Conservation (phyloP, 2,329 filamentous ascomycete species). For the Didymella segeticola region DNA sequence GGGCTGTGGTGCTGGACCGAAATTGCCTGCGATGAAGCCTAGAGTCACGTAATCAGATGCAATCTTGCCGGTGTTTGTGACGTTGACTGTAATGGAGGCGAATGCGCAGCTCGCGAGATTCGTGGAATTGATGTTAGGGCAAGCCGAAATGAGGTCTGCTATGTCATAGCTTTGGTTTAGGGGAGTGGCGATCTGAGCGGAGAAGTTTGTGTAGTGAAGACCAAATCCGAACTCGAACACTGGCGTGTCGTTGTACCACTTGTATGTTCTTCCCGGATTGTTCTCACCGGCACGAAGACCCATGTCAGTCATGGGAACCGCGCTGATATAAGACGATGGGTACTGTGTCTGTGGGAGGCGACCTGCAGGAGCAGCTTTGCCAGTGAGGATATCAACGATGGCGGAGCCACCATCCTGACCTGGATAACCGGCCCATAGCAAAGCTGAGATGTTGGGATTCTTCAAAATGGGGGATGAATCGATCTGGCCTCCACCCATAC, state of each 20-base stretch:
- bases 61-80: slow-evolving; percentile 56
- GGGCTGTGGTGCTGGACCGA: slow-evolving; percentile 60
- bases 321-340: slow-evolving; percentile 58
- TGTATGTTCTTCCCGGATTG: slow-evolving; percentile 64
- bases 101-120: slow-evolving; percentile 52
- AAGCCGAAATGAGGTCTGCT: slow-evolving; percentile 32
- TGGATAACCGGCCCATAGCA: slow-evolving; percentile 67
- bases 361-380: slow-evolving; percentile 60
- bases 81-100: slow-evolving; percentile 47
- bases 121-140: slow-evolving; percentile 39
- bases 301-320: slow-evolving; percentile 65
- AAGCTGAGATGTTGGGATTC: slow-evolving; percentile 57
- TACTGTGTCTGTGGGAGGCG: slow-evolving; percentile 65
- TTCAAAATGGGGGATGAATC: slow-evolving; percentile 59
- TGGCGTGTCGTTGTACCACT: slow-evolving; percentile 61
- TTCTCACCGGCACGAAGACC: slow-evolving; percentile 56
- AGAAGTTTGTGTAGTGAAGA: slow-evolving; percentile 66
- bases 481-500: slow-evolving; percentile 61
- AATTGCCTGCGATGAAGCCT: slow-evolving; percentile 57
- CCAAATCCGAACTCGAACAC: slow-evolving; percentile 64
- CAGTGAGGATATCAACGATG: slow-evolving; percentile 62
- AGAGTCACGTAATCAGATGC: slow-evolving; percentile 63
- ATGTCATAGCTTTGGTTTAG: slow-evolving; percentile 25
- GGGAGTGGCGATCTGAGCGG: slow-evolving; percentile 24
- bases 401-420: slow-evolving; percentile 67